These are phyloP conservation scores for Penicillium silybi DNA, from an alignment of 495 filamentous ascomycete genomes.

Conservation along the genomic window DNA sequence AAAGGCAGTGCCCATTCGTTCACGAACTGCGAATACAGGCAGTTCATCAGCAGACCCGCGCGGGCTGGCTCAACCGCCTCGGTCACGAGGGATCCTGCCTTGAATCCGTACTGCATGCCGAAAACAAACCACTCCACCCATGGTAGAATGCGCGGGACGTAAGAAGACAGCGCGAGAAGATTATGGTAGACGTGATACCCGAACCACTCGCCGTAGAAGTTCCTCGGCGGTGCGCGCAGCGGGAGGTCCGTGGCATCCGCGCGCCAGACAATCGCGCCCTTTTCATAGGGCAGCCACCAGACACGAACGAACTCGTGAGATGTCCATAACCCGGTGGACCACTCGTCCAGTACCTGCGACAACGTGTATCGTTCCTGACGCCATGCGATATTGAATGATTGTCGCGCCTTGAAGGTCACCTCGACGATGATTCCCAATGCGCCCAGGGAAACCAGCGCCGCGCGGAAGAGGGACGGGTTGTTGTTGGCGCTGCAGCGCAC, in stretches of 20 bases:
- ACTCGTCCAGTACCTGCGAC: slow-evolving; percentile 60
- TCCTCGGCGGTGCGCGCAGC: slow-evolving; percentile 42
- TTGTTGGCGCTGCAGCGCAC: slow-evolving; percentile 67
- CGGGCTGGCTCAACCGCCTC: slow-evolving; percentile 75
- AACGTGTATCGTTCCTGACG: slow-evolving; percentile 71
- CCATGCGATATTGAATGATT: slow-evolving; percentile 79
- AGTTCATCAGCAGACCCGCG: slow-evolving; percentile 87
- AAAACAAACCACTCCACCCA: slow-evolving; percentile 93
- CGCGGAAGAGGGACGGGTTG: slow-evolving; percentile 78
- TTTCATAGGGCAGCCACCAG: slow-evolving; percentile 96
- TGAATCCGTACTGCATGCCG: slow-evolving; percentile 91
- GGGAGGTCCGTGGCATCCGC: slow-evolving; percentile 69
- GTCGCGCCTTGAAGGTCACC: slow-evolving; percentile 74
- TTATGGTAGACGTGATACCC: slow-evolving; percentile 90
- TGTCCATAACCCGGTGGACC: slow-evolving; percentile 76
- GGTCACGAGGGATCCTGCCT: slow-evolving; percentile 55
- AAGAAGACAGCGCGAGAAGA: slow-evolving; percentile 72
- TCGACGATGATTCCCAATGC: slow-evolving; percentile 89
- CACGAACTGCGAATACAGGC: slow-evolving; percentile 92
- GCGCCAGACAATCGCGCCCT: slow-evolving; percentile 80
- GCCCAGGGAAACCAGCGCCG: slow-evolving; percentile 81
- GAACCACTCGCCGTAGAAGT: slow-evolving; percentile 74
- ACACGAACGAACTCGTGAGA: slow-evolving; percentile 83
- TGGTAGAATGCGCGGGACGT: slow-evolving; percentile 74
- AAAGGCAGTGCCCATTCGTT: slow-evolving; percentile 97